Percentiles rank a stretch among this genome's conserved stretches.
These are phyloP conservation scores for Cryphonectria nitschkei DNA, from an alignment of 2,329 filamentous ascomycete species.

Conservation along the genomic window DNA sequence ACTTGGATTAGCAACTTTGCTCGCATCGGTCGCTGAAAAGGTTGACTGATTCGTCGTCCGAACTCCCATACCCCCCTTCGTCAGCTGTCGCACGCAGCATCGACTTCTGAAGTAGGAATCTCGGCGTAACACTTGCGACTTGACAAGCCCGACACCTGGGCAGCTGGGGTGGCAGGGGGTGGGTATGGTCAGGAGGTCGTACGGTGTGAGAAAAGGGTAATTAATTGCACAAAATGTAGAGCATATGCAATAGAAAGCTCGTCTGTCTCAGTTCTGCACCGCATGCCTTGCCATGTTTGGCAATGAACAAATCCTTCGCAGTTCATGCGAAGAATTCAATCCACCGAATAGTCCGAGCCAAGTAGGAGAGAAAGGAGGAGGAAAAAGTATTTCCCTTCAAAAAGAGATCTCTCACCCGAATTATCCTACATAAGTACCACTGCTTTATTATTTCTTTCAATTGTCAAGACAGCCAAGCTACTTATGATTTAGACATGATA, in stretches of 20 bases:
- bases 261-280: not conserved
- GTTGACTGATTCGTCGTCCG: not conserved
- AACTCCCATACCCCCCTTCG: not conserved
- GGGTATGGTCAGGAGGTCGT: not conserved
- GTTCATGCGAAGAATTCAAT: no score
- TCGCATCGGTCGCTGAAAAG: constrained; percentile 5
- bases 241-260: not conserved
- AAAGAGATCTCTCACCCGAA: no score
- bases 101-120: not conserved
- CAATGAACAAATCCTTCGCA: not conserved
- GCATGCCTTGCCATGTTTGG: not conserved
- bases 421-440: no score
- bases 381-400: no score
- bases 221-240: no score
- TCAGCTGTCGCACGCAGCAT: not conserved
- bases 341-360: no score
- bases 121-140: not conserved
- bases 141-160: not conserved
- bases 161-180: no score
- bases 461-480: no score
- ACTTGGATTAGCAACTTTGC: not conserved
- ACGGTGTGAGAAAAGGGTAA: not conserved
- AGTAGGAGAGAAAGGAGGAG: no score
- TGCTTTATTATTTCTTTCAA: no score
- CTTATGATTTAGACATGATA: no score